These are phyloP conservation scores for Hericium coralloides DNA, from an alignment of 768 basidiomycete genomes.

Conservation along the genomic window DNA sequence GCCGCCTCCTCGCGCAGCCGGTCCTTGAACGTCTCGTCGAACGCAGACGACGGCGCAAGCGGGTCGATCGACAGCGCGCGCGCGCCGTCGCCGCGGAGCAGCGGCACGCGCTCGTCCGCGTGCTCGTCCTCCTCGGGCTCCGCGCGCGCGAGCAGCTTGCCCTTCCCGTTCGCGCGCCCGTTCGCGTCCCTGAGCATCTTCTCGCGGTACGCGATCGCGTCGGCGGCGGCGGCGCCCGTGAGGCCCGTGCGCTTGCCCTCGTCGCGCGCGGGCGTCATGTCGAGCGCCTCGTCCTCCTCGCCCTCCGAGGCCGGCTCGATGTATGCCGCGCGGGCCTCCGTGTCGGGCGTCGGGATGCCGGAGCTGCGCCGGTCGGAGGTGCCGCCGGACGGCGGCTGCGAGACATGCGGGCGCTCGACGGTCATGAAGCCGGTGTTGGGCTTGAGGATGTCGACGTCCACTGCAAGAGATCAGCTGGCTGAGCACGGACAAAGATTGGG, in stretches of 20 bases:
- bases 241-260: conserved; percentile 79
- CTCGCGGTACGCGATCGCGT: conserved; percentile 82
- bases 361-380: conserved; percentile 26
- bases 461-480: conserved; percentile 26
- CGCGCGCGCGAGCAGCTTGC: conserved; percentile 22
- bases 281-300: conserved; percentile 78
- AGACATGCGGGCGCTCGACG: conserved; percentile 61
- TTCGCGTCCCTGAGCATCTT: conserved; percentile 50
- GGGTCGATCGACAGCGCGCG: conserved; percentile 67
- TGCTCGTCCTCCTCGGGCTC: not conserved
- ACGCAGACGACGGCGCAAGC: conserved; percentile 70
- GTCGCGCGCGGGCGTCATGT: conserved; percentile 61
- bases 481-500: not conserved
- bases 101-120: conserved; percentile 24
- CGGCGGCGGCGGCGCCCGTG: conserved; percentile 63
- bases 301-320: conserved; percentile 92
- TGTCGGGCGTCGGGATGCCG: conserved; percentile 32
- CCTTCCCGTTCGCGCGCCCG: not conserved
- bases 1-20: conserved; percentile 41
- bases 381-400: conserved; percentile 23
- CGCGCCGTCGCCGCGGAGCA: conserved; percentile 19
- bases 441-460: conserved; percentile 95
- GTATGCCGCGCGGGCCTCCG: conserved; percentile 34
- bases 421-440: conserved; percentile 64
- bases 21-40: conserved; percentile 76